Evolutionary conservation across 176 grass and related monocot genomes (phyloP).

Genomic region (Oryza nivara): DNA sequence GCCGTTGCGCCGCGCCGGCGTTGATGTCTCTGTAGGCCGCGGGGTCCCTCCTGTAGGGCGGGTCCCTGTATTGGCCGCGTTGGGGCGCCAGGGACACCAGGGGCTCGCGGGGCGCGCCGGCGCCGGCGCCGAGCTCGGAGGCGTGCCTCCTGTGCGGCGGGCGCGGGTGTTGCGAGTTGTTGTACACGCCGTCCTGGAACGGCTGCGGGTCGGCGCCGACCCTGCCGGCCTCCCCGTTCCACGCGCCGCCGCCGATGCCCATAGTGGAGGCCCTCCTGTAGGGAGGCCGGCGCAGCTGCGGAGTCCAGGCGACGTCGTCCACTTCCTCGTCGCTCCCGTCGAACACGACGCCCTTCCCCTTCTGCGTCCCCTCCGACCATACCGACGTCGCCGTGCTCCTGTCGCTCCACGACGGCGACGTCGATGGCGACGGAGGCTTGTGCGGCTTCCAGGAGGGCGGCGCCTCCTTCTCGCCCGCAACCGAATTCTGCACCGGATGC

Average conservation of each 20-base stretch:
- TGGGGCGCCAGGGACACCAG: neutral
- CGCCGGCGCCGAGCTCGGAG: conserved; percentile 29
- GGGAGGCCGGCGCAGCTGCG: conserved; percentile 20
- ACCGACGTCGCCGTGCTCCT: conserved; percentile 49
- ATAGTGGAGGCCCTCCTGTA: conserved; percentile 32
- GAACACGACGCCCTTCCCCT: conserved; percentile 49
- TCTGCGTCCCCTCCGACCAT: conserved; percentile 38
- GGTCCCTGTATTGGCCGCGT: conserved; percentile 8
- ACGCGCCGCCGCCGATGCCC: conserved; percentile 2
- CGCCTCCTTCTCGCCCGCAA: neutral
- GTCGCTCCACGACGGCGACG: conserved; percentile 51
- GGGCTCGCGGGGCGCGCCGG: neutral
- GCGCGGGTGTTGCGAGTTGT: neutral
- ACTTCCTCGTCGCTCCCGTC: conserved; percentile 38
- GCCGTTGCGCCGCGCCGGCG: neutral
- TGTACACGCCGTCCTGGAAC: conserved; percentile 1
- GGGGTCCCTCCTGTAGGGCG: conserved; percentile 47
- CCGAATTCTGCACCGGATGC: neutral
- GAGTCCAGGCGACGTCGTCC: conserved; percentile 20
- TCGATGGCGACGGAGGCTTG: conserved; percentile 19
- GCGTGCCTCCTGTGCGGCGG: conserved; percentile 42
- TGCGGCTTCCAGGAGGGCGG: conserved; percentile 9
- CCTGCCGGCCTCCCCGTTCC: neutral
- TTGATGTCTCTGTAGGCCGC: neutral
- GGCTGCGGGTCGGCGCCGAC: neutral